Percentiles rank a stretch among this genome's conserved stretches.
Evolutionary conservation across 805 yeast genomes (phyloP).

Genomic region (Starmerella khaoyaiensis): DNA sequence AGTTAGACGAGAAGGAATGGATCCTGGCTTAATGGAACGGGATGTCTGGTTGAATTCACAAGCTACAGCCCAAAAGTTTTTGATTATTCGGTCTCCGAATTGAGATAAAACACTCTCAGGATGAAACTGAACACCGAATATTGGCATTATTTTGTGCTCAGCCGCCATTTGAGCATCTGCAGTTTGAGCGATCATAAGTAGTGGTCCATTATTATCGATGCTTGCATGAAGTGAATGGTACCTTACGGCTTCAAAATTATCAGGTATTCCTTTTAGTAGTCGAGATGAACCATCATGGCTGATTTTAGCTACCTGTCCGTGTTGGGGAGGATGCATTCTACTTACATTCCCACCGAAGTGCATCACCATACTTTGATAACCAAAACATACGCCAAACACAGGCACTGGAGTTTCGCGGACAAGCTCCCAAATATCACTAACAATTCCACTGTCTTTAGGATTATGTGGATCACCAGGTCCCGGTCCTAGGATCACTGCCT

Average conservation of each 20-base stretch:
- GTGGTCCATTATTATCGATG: background rate
- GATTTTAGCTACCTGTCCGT: constrained; percentile 69
- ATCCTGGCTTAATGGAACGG: constrained; percentile 1
- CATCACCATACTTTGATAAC: constrained; percentile 71
- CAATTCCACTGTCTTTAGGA: constrained; percentile 56
- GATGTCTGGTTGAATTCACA: constrained; percentile 24
- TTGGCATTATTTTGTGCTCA: constrained; percentile 46
- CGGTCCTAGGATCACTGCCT: constrained; percentile 80
- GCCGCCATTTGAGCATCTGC: constrained; percentile 65
- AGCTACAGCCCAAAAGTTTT: constrained; percentile 50
- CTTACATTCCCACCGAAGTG: constrained; percentile 45
- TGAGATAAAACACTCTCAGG: constrained; percentile 88
- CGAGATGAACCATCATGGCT: constrained; percentile 24
- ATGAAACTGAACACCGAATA: constrained; percentile 91
- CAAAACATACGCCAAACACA: constrained; percentile 81
- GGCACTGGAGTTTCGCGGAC: constrained; percentile 38
- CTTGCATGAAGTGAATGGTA: constrained; percentile 73
- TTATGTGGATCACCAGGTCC: constrained; percentile 87
- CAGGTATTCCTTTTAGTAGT: constrained; percentile 34
- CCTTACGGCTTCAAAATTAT: constrained; percentile 54
- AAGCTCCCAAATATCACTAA: constrained; percentile 41
- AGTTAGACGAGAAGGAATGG: constrained; percentile 5
- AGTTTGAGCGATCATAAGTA: constrained; percentile 7
- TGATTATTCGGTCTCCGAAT: constrained; percentile 45
- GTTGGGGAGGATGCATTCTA: constrained; percentile 49